Percentiles rank a stretch among this genome's conserved stretches.
Conservation (phyloP, 352 stramenopile species). For the Thalassiosira pacifica region DNA sequence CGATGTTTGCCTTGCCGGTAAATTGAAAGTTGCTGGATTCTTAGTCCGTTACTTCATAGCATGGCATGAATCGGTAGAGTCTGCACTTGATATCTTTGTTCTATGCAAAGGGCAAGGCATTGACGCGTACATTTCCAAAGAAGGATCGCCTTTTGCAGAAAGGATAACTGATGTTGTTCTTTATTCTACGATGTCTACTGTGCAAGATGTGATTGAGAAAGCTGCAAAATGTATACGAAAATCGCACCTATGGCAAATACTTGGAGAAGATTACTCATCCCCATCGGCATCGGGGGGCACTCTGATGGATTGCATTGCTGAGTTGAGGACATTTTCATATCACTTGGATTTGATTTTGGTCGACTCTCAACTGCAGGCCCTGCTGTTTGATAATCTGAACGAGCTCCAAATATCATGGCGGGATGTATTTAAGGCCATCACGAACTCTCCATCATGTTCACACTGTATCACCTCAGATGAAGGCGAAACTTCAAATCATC, state of each 20-base stretch:
- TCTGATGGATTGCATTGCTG: constrained; percentile 41
- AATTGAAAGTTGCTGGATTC: constrained; percentile 43
- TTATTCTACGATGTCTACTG: constrained; percentile 51
- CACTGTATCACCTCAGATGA: constrained; percentile 55
- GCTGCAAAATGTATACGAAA: constrained; percentile 55
- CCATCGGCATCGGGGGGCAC: constrained; percentile 2
- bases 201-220: constrained; percentile 46
- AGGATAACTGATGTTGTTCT: constrained; percentile 59
- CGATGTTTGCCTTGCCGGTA: constrained; percentile 24
- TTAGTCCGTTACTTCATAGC: constrained; percentile 62
- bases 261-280: constrained; percentile 45
- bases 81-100: constrained; percentile 66
- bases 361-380: constrained; percentile 39
- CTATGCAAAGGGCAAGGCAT: constrained; percentile 58
- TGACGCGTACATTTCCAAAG: constrained; percentile 61
- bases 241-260: constrained; percentile 52
- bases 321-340: constrained; percentile 52
- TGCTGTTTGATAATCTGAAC: constrained; percentile 52
- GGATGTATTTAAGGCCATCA: constrained; percentile 54
- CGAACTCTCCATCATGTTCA: constrained; percentile 50
- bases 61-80: constrained; percentile 66
- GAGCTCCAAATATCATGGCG: constrained; percentile 59
- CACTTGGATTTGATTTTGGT: constrained; percentile 51
- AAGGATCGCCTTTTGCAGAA: constrained; percentile 61
- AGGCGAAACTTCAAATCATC: constrained; percentile 42